Percentiles rank a stretch among this genome's conserved stretches.
These are phyloP conservation scores for Penicillium palitans DNA, from an alignment of 2,329 filamentous ascomycete species.

Conservation along the genomic window DNA sequence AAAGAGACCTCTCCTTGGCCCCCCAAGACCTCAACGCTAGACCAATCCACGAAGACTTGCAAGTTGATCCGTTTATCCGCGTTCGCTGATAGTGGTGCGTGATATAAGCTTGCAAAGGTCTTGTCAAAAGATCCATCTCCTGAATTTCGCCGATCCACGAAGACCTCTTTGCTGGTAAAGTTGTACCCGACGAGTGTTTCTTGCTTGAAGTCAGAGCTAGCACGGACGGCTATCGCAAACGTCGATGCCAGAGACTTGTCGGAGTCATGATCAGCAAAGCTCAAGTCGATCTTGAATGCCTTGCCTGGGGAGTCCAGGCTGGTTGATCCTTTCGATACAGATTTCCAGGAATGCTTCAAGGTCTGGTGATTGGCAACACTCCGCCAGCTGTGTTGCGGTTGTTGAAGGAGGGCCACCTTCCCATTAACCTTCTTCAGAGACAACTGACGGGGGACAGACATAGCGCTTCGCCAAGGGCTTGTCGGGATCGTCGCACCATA, in stretches of 20 bases:
- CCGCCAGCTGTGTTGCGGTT: slow-evolving; percentile 15
- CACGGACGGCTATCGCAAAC: slow-evolving; percentile 24
- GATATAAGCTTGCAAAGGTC: slow-evolving; percentile 26
- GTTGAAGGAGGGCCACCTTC: slow-evolving; percentile 18
- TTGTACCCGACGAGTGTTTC: slow-evolving; percentile 33
- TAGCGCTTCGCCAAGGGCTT: slow-evolving; percentile 30
- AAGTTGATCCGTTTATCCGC: slow-evolving; percentile 21
- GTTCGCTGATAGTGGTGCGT: slow-evolving; percentile 17
- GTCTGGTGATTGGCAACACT: slow-evolving; percentile 4
- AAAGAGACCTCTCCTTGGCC: slow-evolving; percentile 29
- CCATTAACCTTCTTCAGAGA: slow-evolving; percentile 21
- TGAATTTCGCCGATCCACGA: slow-evolving; percentile 27
- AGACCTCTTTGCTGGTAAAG: slow-evolving; percentile 24
- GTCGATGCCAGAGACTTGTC: slow-evolving; percentile 6
- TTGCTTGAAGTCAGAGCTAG: slow-evolving; percentile 21
- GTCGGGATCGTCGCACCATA: slow-evolving; percentile 28
- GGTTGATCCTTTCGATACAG: slow-evolving; percentile 13
- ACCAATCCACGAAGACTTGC: slow-evolving; percentile 32
- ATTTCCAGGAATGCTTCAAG: slow-evolving; percentile 1
- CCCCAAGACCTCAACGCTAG: slow-evolving; percentile 32
- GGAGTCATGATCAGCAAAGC: slow-evolving; percentile 17
- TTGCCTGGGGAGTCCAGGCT: slow-evolving; percentile 21
- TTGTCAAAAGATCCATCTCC: slow-evolving; percentile 25
- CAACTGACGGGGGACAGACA: slow-evolving; percentile 28
- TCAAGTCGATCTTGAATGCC: slow-evolving; percentile 23